Evolutionary conservation across 441 rosid species (phyloP), one percentile per base, ranked within the genome.

Genomic region (Eruca vesicaria): DNA sequence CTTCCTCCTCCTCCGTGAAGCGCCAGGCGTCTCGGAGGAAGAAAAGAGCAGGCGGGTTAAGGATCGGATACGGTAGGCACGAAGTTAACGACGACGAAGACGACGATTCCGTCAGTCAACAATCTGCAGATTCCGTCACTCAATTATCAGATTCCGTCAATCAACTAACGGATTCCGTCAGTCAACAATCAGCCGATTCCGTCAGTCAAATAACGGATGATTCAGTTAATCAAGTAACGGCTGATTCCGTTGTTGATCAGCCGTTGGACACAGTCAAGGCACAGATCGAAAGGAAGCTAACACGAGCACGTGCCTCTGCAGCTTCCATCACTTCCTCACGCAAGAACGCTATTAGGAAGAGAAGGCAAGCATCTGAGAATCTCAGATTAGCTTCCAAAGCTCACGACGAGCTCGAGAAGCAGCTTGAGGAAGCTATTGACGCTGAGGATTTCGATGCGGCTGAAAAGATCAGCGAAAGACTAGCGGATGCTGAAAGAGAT

Each of bases 361-460:
- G 92, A 82, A 87, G 97, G 43, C 81, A 83, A 79, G 96, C 88
- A 14, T 82, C 92, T 3, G 87, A 87, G 23, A 74, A 76, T 76
- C 86, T 91, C 63, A 75, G 81, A 66, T 86, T 68, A 9, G 94
- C 87, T 69, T 86, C 93, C 4, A 68, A 77, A 11, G 78, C 72
- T 56, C 86, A 80, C 76, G 78, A 78, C 12, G 88, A 84, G 61
- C 89, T 93, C 26, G 96, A 91, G 76, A 81, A 75, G 74, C 85
- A 84, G 75, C 82, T 93, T 82, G 93, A 91, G 68, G 90, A 85
- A 19, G 94, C 94, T 10, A 90, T 94, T 50, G 96, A 93, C 66
- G 75, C 94, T 0, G 98, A 93, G 80, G 97, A 93, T 81, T 93
- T 93, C 31, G 97, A 90, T 66, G 83, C 82, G 5, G 98, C 96